Base-by-base conservation (phyloP, 192 early-diverging fungal genomes). In the Podila epicladia region DNA sequence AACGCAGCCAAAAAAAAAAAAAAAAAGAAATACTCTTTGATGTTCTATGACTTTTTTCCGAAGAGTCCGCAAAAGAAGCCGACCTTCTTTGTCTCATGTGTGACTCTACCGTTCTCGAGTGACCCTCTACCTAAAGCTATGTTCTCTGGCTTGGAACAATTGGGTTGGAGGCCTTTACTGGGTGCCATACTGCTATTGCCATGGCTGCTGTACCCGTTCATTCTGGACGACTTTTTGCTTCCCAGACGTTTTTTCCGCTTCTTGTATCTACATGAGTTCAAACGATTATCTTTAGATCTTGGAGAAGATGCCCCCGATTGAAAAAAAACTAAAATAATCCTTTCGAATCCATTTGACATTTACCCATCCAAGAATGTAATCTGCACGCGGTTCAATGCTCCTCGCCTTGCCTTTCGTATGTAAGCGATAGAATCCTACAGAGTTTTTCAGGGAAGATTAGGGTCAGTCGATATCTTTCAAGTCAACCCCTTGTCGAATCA, bases 351-450 rank as follows among this genome's bases (percentile, higher is more conserved):
- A 17, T 22, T 24, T 24, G 20, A 24, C 35, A 37, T 55, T 67
- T 75, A 86, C 64, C 66, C 62, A 49, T 86, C 79, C 59, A 87
- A 71, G 65, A 83, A 87, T 3, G 78, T 68, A n/a, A 87, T 77
- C 65, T 87, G 85, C 5, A 65, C 68, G 29, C 78, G 71, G 58
- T 84, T 87, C 38, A 87, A 64, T 2, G 79, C 83, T 9, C 85
- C 85, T 62, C 83, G 64, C 22, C 85, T 62, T 32, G 69, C 64
- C 17, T 73, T 75, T 8, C 85, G 68, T 31, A 86, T 74, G 51
- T 80, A 79, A 1, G 58, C 71, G 5, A 86, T 84, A 11, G 85
- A 83, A 73, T 86, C 85, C 85, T 86, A 57, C 0, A 29, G 26
- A 15, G 15, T 45, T 45, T 45, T 15, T 11, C 12, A 45, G 17